Evolutionary conservation across 768 basidiomycete genomes (phyloP), one percentile per base, ranked within the genome.

Genomic region (Boletus reticuloceps): DNA sequence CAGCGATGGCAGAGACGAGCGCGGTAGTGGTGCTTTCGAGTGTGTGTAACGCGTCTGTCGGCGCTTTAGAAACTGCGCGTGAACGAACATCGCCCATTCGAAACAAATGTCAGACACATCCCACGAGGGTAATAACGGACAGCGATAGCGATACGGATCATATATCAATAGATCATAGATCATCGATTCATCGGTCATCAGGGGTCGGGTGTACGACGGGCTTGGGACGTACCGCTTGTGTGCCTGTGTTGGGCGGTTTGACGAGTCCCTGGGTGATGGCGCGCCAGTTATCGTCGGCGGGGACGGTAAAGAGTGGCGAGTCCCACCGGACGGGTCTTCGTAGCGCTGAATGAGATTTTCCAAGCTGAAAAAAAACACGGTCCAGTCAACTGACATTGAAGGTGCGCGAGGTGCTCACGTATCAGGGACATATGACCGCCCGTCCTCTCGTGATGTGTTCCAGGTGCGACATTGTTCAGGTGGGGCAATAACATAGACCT

Each of bases 241-340:
- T 91, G 19, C 91, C 94, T 2, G 85, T 84, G 63, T 94, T 97
- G 1, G 95, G 93, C 7, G 91, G 88, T 69, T 91, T 95, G 58
- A 96, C 78, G 53, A 76, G 77, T 4, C 91, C 92, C 54, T 80
- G 86, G 5, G 86, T 91, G 36, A 95, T 73, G 0, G 91, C 86
- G 16, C 84, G 78, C 87, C 90, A 97, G 22, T 98, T 88, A 16
- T 82, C 80, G 9, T 84, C 77, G 17, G 77, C 78, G 5, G 90
- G 87, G 10, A 88, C 74, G 2, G 91, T 93, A 69, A 97, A 91
- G 42, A 98, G 79, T 0, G 97, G 96, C 0, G 96, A 91, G 71
- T 99, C 96, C 96, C 96, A 99, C 46, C 96, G 84, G n/a, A 94
- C 0, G 97, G 97, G 64, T 98, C 97, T 74, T 99, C 97, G 63